A percentile compares a stretch with the other conserved stretches of the same genome.
These are phyloP conservation scores for Spatholobus suberectus DNA, from an alignment of 306 rosid genomes.

Conservation along the genomic window DNA sequence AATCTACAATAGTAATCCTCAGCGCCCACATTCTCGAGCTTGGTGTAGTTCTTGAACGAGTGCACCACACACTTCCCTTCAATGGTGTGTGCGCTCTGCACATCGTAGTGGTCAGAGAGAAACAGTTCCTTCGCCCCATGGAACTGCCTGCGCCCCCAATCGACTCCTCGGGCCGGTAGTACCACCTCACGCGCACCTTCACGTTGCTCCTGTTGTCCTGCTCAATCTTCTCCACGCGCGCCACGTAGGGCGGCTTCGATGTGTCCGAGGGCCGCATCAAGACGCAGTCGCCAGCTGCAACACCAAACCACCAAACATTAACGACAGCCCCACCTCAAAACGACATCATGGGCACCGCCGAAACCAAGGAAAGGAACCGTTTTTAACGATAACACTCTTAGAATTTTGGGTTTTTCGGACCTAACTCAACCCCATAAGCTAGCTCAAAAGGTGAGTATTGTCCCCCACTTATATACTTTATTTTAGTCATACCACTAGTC, in stretches of 20 bases:
- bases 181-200: slow-evolving; percentile 82
- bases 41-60: slow-evolving; percentile 77
- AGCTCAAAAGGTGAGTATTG: too few species aligned
- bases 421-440: too few species aligned
- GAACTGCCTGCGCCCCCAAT: slow-evolving; percentile 87
- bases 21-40: slow-evolving; percentile 80
- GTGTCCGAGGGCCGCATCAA: slow-evolving; percentile 82
- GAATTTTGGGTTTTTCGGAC: too few species aligned
- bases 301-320: not conserved
- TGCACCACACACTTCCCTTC: slow-evolving; percentile 83
- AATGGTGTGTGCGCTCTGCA: slow-evolving; percentile 85
- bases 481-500: too few species aligned
- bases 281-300: slow-evolving; percentile 76
- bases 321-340: not conserved
- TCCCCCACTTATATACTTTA: too few species aligned
- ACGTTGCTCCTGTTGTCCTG: slow-evolving; percentile 59
- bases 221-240: slow-evolving; percentile 76
- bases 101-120: slow-evolving; percentile 73
- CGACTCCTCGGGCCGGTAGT: slow-evolving; percentile 85
- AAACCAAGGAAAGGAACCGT: slow-evolving; percentile 2
- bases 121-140: slow-evolving; percentile 84
- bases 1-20: slow-evolving; percentile 84
- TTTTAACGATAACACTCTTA: too few species aligned
- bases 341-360: not conserved
- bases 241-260: slow-evolving; percentile 77